Base-by-base conservation (phyloP, 306 rosid species). In the Crotalaria pallida region DNA sequence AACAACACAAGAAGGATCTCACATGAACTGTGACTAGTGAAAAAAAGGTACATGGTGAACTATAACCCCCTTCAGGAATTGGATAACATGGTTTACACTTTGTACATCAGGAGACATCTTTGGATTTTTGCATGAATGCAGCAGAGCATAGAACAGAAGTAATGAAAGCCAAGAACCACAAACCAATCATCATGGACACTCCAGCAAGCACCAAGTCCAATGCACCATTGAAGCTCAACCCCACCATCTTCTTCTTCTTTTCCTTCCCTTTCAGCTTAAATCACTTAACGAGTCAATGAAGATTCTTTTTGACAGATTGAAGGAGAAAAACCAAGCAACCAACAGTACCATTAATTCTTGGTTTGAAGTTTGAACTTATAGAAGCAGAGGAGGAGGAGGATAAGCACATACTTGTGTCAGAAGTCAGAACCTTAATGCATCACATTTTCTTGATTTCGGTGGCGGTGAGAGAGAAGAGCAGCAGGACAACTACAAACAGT, bases 91-190 rank as follows among this genome's bases (percentile, higher is more conserved):
- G 47, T 41, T 12, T 12, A 22, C 43, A 79, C 75, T 48, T 48
- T 48, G 21, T 17, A 73, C 73, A 64, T 72, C 19, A 85, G 72
- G 73, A 74, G 15, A 44, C 79, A 45, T 69, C 79, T 77, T 69
- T 85, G 79, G 84, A 82, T 50, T 72, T 75, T 45, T 69, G 52
- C n/a, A 84, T 34, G 81, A 88, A 86, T 7, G 91, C 89, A 36
- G 73, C 86, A 22, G 79, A 86, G 75, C 95, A 88, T 7, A 88
- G 89, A 59, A 88, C 74, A n/a, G 89, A 72, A 26, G 88, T 83
- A 43, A 78, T 76, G 59, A 84, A 74, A 36, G 86, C 83, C 11
- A 82, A 86, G 47, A 86, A 64, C 3, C 83, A 81, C 36, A 84
- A 57, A 7, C 86, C 87, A 51, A 86, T 63, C 72, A 80, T 15